A percentile compares a stretch with the other conserved stretches of the same genome.
Evolutionary conservation across 331 rosid genomes (phyloP).

Genomic region (Quercus tomentella): DNA sequence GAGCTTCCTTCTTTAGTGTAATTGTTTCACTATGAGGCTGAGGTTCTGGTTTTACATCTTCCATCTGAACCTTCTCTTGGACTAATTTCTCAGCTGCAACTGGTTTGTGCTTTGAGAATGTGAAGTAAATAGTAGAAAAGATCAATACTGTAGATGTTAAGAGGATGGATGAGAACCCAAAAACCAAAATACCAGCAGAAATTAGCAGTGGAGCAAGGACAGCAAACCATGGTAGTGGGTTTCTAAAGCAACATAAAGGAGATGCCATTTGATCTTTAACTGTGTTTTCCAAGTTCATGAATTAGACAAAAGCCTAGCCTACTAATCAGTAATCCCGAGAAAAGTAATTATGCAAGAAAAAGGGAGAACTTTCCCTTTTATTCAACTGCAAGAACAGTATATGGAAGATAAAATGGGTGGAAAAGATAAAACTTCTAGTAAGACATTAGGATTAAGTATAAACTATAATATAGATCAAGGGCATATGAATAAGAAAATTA

Average conservation of each 20-base stretch:
- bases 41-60: conserved; percentile 23
- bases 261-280: conserved; percentile 50
- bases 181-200: conserved; percentile 39
- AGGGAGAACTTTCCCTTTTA: conserved; percentile 7
- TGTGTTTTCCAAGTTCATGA: conserved; percentile 45
- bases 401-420: not conserved
- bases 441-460: not conserved
- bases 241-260: conserved; percentile 46
- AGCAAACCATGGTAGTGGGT: conserved; percentile 50
- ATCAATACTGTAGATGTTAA: conserved; percentile 37
- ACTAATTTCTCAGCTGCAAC: conserved; percentile 18
- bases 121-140: conserved; percentile 41
- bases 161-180: conserved; percentile 41
- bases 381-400: not conserved
- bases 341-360: conserved; percentile 24
- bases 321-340: conserved; percentile 10
- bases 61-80: conserved; percentile 23
- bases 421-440: not conserved
- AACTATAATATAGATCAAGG: not conserved
- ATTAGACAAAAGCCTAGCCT: conserved; percentile 24
- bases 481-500: not conserved
- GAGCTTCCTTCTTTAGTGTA: conserved; percentile 13
- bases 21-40: conserved; percentile 5
- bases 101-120: conserved; percentile 32
- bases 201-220: conserved; percentile 37